These are phyloP conservation scores for Daedalea quercina DNA, from an alignment of 768 basidiomycete genomes.

Conservation along the genomic window DNA sequence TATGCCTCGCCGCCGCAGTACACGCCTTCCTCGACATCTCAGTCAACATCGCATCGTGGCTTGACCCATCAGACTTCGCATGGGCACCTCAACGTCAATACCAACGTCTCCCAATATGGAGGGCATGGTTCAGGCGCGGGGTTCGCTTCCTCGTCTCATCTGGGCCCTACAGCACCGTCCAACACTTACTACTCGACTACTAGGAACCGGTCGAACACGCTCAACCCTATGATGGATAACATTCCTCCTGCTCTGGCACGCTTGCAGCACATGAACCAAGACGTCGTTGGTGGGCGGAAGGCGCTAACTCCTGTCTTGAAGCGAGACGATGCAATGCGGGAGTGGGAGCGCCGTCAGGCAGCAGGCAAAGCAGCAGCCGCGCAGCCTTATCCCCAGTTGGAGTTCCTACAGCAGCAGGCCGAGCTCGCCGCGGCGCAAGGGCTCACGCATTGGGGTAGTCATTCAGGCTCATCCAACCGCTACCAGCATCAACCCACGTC, in stretches of 20 bases:
- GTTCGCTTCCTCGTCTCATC: slow-evolving; percentile 17
- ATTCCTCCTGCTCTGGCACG: slow-evolving; percentile 92
- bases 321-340: slow-evolving; percentile 89
- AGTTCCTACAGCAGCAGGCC: slow-evolving; percentile 90
- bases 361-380: slow-evolving; percentile 58
- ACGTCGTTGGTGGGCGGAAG: slow-evolving; percentile 69
- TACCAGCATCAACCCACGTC: slow-evolving; percentile 62
- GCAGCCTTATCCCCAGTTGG: slow-evolving; percentile 83
- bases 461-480: slow-evolving; percentile 17
- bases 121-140: slow-evolving; percentile 14
- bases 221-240: slow-evolving; percentile 85
- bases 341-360: slow-evolving; percentile 89
- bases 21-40: slow-evolving; percentile 16
- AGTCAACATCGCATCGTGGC: slow-evolving; percentile 31
- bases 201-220: slow-evolving; percentile 83
- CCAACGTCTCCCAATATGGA: slow-evolving; percentile 19
- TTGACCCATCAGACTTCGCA: slow-evolving; percentile 46
- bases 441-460: slow-evolving; percentile 48
- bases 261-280: slow-evolving; percentile 84
- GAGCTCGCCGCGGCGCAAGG: slow-evolving; percentile 68
- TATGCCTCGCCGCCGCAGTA: slow-evolving; percentile 11
- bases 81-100: slow-evolving; percentile 33
- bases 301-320: slow-evolving; percentile 91
- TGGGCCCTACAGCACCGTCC: slow-evolving; percentile 49
- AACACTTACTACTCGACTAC: slow-evolving; percentile 65